Percentiles rank a stretch among this genome's conserved stretches.
phyloP scores from a whole-genome alignment of 2,329 filamentous ascomycete genomes.

The Stachybotrys chlorohalonatus region DNA sequence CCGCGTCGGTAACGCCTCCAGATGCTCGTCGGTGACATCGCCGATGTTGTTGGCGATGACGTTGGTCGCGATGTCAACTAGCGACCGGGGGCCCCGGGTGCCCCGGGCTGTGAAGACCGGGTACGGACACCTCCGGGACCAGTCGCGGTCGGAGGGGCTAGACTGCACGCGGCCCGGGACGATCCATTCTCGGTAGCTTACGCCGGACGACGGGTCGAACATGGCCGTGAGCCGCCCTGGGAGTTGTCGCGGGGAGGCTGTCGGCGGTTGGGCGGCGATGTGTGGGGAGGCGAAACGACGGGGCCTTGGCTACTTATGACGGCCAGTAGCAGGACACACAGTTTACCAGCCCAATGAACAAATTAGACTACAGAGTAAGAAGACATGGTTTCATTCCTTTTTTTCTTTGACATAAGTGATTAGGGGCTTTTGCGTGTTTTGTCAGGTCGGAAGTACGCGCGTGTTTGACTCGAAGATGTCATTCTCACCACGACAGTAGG shows the following conservation, averaged over 20 bases:
- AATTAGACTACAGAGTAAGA: no score
- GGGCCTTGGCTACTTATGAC: no score
- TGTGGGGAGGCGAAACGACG: no score
- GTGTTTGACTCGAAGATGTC: no score
- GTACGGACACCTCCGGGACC: slow-evolving; percentile 23
- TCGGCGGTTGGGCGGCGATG: no score
- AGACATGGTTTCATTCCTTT: no score
- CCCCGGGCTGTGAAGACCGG: slow-evolving; percentile 15
- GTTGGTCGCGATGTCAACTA: slow-evolving; percentile 29
- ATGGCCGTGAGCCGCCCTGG: slow-evolving; percentile 9
- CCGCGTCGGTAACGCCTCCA: slow-evolving; percentile 24
- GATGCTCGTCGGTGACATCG: slow-evolving; percentile 19
- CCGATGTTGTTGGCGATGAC: slow-evolving; percentile 28
- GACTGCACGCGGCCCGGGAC: slow-evolving; percentile 16
- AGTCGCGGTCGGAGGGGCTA: slow-evolving; percentile 18
- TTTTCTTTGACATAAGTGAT: no score
- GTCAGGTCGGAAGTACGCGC: no score
- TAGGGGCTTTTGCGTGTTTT: no score
- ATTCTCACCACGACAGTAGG: background rate
- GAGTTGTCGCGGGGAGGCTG: background rate
- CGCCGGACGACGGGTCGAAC: slow-evolving; percentile 24
- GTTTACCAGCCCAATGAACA: no score
- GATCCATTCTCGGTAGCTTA: slow-evolving; percentile 28
- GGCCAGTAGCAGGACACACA: no score
- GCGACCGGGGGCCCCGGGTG: slow-evolving; percentile 22